Base-by-base conservation (phyloP, 139 green algal species). In the Chlorella sp. region DNA sequence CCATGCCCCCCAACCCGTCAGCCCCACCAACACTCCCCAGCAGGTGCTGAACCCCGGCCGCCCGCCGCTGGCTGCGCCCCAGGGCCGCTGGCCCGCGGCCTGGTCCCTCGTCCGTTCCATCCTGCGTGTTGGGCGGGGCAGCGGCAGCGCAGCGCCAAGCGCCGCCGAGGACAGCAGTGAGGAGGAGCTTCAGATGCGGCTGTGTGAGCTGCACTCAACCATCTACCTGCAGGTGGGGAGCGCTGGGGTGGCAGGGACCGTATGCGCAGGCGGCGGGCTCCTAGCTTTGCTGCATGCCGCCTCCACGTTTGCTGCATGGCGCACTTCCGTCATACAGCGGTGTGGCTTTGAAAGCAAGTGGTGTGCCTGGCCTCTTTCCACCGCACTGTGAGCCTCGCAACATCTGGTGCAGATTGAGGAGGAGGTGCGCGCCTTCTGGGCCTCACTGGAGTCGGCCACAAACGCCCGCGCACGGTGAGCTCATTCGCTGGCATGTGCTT, bases 371-470 rank as follows among this genome's bases (percentile, higher is more conserved):
- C 25, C 11, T 18, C n/a, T 32, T 38, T 3, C 7, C 55, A 17
- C 21, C 3, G 12, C 34, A 55, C 16, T 62, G 7, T 25, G 4
- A 25, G 56, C 30, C 47, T 63, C 51, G 9, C 65, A 4, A 23
- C 15, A 15, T 41, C 71, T 39, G 41, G 44, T 65, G 72, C 86
- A 93, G 88, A 90, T 96, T 32, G 85, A 93, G 30, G 69, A 82
- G 1, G 92, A 94, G 88, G 90, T 94, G n/a, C 47, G 56, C 1
- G 91, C 94, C 55, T 93, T 94, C 65, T 96, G 94, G 94, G 72
- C 76, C 23, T 80, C 91, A 44, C 90, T 96, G 90, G 94, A 96
- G 89, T 56, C 79, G 4, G 90, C 88, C n/a, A 92, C 89, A 32
- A 92, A 92, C 55, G 83, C 78, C n/a, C 85, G 91, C 38, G 90